phyloP scores from a whole-genome alignment of 2,329 filamentous ascomycete species.

The Sporothrix variecibatus region DNA sequence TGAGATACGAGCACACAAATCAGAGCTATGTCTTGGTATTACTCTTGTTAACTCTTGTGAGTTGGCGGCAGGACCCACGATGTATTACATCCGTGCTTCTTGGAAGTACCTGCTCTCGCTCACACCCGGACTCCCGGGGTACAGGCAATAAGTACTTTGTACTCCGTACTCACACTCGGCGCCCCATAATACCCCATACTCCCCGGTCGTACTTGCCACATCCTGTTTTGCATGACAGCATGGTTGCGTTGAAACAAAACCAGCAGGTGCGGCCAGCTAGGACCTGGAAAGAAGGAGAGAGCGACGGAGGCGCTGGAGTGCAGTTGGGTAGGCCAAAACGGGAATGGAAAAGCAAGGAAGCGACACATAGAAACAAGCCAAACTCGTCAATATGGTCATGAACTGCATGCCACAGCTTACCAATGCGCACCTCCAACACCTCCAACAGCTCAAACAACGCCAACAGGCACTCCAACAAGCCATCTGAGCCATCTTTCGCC shows the following conservation, averaged over 20 bases:
- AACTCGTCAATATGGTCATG: background rate
- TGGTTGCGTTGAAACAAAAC: constrained; percentile 19
- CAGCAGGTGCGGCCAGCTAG: background rate
- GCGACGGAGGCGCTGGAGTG: background rate
- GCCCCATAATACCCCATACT: constrained; percentile 19
- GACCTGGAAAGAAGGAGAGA: background rate
- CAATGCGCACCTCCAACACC: background rate
- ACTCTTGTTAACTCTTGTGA: background rate
- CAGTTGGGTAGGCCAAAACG: background rate
- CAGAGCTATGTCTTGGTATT: constrained; percentile 9
- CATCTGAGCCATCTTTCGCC: background rate
- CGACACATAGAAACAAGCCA: background rate
- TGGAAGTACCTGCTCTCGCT: background rate
- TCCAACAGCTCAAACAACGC: background rate
- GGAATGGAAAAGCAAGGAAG: background rate
- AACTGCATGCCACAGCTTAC: constrained; percentile 1
- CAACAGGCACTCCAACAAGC: background rate
- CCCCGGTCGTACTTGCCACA: constrained; percentile 1
- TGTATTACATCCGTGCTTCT: background rate
- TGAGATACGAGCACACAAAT: background rate
- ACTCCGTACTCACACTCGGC: background rate
- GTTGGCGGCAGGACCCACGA: background rate
- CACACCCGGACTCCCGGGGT: background rate
- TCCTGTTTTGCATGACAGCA: constrained; percentile 15
- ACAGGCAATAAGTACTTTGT: background rate